Evolutionary conservation across 2,329 filamentous ascomycete genomes (phyloP), one percentile per base, ranked within the genome.

Genomic region (Fusarium anthophilum): DNA sequence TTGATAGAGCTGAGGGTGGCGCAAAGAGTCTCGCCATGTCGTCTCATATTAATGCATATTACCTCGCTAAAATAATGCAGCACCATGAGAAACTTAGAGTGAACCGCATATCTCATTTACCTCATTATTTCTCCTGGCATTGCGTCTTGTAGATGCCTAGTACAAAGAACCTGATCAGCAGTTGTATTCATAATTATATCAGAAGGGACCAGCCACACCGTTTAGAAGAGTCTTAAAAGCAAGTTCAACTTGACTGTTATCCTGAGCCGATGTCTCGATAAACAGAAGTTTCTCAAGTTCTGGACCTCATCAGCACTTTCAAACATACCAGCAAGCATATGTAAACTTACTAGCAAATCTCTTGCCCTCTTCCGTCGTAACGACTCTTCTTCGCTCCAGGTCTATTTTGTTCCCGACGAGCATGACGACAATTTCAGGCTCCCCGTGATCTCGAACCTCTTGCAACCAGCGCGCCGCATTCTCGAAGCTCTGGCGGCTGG

Each of bases 341-440:
- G 1, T 5, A 1, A 53, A 68, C 65, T 14, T 63, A 69, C 66
- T n/a, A 10, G 66, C 66, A 30, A 69, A 69, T 6, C 28, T 15
- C 18, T 15, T 43, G 3, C 35, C 66, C 9, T 69, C 66, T 4
- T 48, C 64, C 3, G 47, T 24, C 6, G 22, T 44, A 3, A 69
- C 66, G 24, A 43, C 24, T 18, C 50, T 66, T 13, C 65, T 18
- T 4, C 56, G 24, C 20, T 69, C 41, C 11, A 69, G 14, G 4
- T 69, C 66, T 8, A 22, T 55, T 43, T 69, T 69, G 10, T 63
- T 69, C 3, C 66, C 66, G 3, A 69, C 48, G 15, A 69, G 37
- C 55, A 63, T 55, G 6, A 54, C 6, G 2, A 38, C 30, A 6
- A 63, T 43, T 4, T 24, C 66, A 22, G 47, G 28, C 0, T 69